Evolutionary conservation across 495 filamentous ascomycete species (phyloP).

Genomic region (Aspergillus nidulans): DNA sequence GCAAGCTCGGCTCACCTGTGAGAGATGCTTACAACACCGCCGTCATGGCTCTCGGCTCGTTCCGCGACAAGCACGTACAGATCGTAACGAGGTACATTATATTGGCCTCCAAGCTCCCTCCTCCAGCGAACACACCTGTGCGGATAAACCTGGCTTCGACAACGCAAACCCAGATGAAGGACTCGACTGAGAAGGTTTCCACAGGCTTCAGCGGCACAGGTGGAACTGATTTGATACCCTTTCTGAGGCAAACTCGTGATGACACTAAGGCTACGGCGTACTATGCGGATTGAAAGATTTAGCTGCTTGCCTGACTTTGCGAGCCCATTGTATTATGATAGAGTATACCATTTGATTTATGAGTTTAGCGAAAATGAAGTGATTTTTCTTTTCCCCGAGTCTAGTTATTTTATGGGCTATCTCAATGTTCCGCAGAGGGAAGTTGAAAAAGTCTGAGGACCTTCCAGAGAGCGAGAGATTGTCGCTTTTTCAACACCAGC

Average conservation of each 20-base stretch:
- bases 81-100: slow-evolving; percentile 95
- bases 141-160: slow-evolving; percentile 30
- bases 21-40: slow-evolving; percentile 82
- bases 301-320: background rate
- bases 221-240: slow-evolving; percentile 84
- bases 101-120: slow-evolving; percentile 36
- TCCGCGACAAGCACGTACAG: slow-evolving; percentile 88
- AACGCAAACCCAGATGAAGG: slow-evolving; percentile 23
- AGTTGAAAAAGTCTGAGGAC: too few species aligned
- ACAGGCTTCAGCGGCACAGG: slow-evolving; percentile 71
- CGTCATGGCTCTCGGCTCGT: slow-evolving; percentile 70
- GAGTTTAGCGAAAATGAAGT: background rate
- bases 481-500: too few species aligned
- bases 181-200: slow-evolving; percentile 14
- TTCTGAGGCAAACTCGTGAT: slow-evolving; percentile 86
- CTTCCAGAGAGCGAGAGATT: background rate
- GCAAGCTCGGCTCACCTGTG: slow-evolving; percentile 55
- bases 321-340: background rate
- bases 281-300: slow-evolving; percentile 15
- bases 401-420: too few species aligned
- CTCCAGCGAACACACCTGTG: slow-evolving; percentile 10
- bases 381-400: background rate
- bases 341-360: background rate
- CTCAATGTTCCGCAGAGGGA: too few species aligned
- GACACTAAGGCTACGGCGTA: slow-evolving; percentile 55